Evolutionary conservation across 345 rosid species (phyloP), one percentile per base, ranked within the genome.

Genomic region (Brassica juncea): DNA sequence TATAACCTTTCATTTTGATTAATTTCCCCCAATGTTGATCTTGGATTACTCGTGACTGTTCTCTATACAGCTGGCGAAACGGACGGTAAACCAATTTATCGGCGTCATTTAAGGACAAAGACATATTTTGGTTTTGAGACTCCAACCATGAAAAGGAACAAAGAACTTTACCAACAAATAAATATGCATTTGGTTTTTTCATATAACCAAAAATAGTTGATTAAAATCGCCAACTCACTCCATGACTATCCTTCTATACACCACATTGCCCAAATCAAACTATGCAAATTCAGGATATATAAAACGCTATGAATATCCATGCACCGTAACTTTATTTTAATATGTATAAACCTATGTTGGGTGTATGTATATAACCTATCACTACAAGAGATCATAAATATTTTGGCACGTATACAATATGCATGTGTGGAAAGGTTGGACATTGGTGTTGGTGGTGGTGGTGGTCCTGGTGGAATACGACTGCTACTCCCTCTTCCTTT

Each of bases 391-490:
- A 6, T n/a, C 10, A 21, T 9, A 28, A 8, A 39, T 4, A 35
- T 37, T 44, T 68, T 68, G 82, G 74, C 82, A 80, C 30, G 64
- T 68, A 80, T 35, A 34, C 35, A 74, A 61, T 1, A 60, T 61
- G 67, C 75, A 80, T 74, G 71, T 63, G 79, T 74, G 12, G 66
- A 69, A 61, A 74, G 34, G 44, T 63, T 80, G 60, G 82, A 79
- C 73, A 73, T 59, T 68, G 64, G 77, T 72, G 23, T 59, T 63
- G 32, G 73, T 79, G 70, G 74, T 73, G 69, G 78, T 79, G 70
- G 82, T 74, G 74, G 79, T 68, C 67, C 71, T 68, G 21, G 60
- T 80, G 71, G 82, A 69, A 6, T 37, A 30, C 60, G 82, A 74
- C 78, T 61, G 59, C 82, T 68, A 68, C 74, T 32, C 11, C 74